Percentiles rank a stretch among this genome's conserved stretches.
Conservation (phyloP, 768 basidiomycete genomes). For the Xerocomellus chrysenteron region DNA sequence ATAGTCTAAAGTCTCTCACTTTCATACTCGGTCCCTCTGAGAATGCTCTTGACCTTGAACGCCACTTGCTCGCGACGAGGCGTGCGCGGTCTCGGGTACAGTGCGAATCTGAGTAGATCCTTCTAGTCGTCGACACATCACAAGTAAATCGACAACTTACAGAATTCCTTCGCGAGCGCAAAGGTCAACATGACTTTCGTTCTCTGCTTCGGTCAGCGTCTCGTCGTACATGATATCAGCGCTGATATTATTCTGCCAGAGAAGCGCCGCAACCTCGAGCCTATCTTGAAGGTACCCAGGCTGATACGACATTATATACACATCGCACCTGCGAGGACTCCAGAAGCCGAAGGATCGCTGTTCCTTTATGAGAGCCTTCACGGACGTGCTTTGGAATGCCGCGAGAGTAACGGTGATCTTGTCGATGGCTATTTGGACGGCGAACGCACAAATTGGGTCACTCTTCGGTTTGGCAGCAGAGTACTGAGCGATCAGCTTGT, state of each 20-base stretch:
- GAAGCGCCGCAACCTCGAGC: conserved; percentile 69
- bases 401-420: conserved; percentile 72
- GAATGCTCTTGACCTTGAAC: conserved; percentile 81
- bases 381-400: conserved; percentile 61
- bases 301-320: conserved; percentile 80
- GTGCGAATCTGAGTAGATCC: conserved; percentile 49
- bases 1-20: conserved; percentile 38
- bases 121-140: conserved; percentile 30
- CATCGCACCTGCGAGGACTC: conserved; percentile 88
- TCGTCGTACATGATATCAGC: conserved; percentile 88
- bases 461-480: conserved; percentile 52
- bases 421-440: conserved; percentile 75
- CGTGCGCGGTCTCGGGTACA: conserved; percentile 55
- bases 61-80: conserved; percentile 59
- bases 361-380: conserved; percentile 72
- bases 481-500: conserved; percentile 63
- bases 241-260: conserved; percentile 83
- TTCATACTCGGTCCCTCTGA: conserved; percentile 76
- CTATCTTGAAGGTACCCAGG: conserved; percentile 74
- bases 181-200: conserved; percentile 63
- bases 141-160: conserved; percentile 41
- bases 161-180: conserved; percentile 83
- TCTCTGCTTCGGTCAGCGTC: conserved; percentile 58
- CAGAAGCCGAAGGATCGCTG: conserved; percentile 83
- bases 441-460: conserved; percentile 64